Evolutionary conservation across 2,329 filamentous ascomycete species (phyloP), one percentile per base, ranked within the genome.

Genomic region (Sclerotinia spermophila): DNA sequence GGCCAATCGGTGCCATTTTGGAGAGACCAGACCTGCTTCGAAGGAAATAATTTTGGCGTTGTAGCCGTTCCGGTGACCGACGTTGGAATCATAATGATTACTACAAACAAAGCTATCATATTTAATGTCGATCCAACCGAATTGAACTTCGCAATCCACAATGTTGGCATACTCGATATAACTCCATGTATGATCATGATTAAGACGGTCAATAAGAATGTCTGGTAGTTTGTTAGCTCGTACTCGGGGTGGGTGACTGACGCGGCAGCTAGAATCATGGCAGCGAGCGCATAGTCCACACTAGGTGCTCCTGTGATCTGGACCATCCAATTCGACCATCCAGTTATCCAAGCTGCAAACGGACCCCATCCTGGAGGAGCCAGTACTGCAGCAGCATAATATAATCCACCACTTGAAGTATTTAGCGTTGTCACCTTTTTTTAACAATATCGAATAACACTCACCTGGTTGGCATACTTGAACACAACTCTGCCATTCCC

Each of bases 361-460:
- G 89, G 89, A 0, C 89, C 89, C 79, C 85, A 91, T 56, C 86
- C 86, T 2, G 84, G 83, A 8, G 89, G 89, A 38, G 90, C 90
- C 10, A 93, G 84, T 0, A 92, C 90, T 5, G 90, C 90, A 27
- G 89, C 82, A 24, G 90, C 90, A 78, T 93, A 93, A 80, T 93
- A 93, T 21, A 93, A 82, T 38, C 90, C 90, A 69, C 90, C 90
- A 75, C 85, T 82, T 56, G 66, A 30, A 69, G 21, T 27, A n/a
- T 45, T 69, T 19, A 69, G 68, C 68, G 6, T 69, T 44, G 30
- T n/a, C n/a, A n/a, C n/a, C 10, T 24, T 30, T 7, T 48, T 38
- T 42, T 11, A 56, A 66, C 35, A 45, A 48, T 30, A 58, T 44
- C 35, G 33, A 59, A 40, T 42, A 58, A 21, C 35, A 72, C 75